phyloP scores from a whole-genome alignment of 495 filamentous ascomycete genomes.

The Clohesyomyces aquaticus region DNA sequence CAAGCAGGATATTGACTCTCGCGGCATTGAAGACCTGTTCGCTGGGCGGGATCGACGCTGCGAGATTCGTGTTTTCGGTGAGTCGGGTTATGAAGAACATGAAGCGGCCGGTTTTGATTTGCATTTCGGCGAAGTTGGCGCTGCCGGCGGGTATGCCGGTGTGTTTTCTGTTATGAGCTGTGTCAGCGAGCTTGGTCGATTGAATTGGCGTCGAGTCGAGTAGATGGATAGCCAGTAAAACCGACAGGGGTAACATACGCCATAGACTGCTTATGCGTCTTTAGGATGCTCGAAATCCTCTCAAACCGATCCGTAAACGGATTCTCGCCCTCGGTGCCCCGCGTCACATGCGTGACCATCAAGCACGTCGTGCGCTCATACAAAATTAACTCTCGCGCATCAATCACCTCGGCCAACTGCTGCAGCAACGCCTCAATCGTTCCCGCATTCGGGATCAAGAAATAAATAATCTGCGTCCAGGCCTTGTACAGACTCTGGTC shows the following conservation, averaged over 20 bases:
- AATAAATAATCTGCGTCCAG: constrained; percentile 96
- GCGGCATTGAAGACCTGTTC: constrained; percentile 88
- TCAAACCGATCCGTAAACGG: constrained; percentile 92
- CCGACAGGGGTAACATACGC: constrained; percentile 55
- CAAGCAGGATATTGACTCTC: constrained; percentile 84
- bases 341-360: constrained; percentile 83
- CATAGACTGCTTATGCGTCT: constrained; percentile 89
- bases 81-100: constrained; percentile 90
- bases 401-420: constrained; percentile 76
- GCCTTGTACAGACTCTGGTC: constrained; percentile 98
- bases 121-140: constrained; percentile 67
- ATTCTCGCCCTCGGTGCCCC: constrained; percentile 71
- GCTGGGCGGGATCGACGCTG: constrained; percentile 84
- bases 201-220: too few species aligned
- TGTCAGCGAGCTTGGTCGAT: too few species aligned
- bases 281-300: constrained; percentile 93
- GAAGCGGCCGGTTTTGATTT: constrained; percentile 73
- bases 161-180: constrained; percentile 45
- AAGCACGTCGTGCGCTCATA: constrained; percentile 97
- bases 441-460: constrained; percentile 89
- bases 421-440: constrained; percentile 83
- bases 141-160: constrained; percentile 45
- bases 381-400: constrained; percentile 90
- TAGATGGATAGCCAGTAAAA: too few species aligned
- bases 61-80: constrained; percentile 95